Percentiles rank a stretch among this genome's conserved stretches.
These are phyloP conservation scores for Ulmus americana DNA, from an alignment of 331 rosid genomes.

Conservation along the genomic window DNA sequence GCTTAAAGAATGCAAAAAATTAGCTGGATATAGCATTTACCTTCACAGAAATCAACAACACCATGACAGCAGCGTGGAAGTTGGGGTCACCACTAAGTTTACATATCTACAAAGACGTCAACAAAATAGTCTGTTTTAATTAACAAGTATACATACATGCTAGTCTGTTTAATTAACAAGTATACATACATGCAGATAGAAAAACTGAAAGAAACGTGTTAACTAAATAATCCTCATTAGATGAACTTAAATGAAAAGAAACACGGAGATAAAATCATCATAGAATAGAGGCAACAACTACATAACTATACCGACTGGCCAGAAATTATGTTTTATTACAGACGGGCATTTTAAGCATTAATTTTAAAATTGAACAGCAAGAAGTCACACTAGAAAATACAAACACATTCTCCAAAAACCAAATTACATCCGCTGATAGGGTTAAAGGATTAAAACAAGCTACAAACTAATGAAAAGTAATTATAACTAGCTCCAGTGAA, in stretches of 20 bases:
- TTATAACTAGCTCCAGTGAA: background rate
- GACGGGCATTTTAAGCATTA: too few species aligned
- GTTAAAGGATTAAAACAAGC: background rate
- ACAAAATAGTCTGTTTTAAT: background rate
- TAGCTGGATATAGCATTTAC: slow-evolving; percentile 25
- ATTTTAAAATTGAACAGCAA: too few species aligned
- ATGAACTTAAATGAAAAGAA: background rate
- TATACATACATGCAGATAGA: background rate
- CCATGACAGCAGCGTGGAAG: slow-evolving; percentile 53
- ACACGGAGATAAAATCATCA: background rate
- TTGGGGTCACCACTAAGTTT: slow-evolving; percentile 26
- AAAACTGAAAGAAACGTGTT: background rate
- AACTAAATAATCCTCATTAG: background rate
- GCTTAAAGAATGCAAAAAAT: background rate
- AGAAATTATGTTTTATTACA: background rate
- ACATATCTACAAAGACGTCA: slow-evolving; percentile 40
- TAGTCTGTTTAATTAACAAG: background rate
- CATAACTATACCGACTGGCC: background rate
- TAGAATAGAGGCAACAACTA: background rate
- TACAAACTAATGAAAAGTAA: background rate
- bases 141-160: background rate
- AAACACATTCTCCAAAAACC: too few species aligned
- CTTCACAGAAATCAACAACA: slow-evolving; percentile 75
- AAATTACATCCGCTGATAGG: background rate
- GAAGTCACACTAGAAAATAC: too few species aligned